Evolutionary conservation across 441 rosid species (phyloP).

Genomic region (Flueggea neowawraea): DNA sequence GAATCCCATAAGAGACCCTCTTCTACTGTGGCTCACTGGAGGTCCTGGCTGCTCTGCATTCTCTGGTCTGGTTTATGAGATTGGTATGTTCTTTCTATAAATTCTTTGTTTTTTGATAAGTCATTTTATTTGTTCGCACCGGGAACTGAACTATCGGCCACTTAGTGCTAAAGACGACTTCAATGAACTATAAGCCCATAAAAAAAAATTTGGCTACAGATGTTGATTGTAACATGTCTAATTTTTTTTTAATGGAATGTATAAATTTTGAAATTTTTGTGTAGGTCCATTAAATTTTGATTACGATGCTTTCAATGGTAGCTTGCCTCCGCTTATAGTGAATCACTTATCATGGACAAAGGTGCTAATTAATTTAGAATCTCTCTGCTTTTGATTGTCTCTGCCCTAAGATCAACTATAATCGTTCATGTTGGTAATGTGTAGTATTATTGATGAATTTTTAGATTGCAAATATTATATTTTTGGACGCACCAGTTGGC

Average conservation of each 20-base stretch:
- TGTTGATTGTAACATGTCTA: background rate
- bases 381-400: background rate
- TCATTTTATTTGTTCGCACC: too few species aligned
- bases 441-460: background rate
- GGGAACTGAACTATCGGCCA: too few species aligned
- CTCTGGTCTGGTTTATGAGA: constrained; percentile 14
- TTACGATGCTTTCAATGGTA: background rate
- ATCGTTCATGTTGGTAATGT: background rate
- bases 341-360: background rate
- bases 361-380: background rate
- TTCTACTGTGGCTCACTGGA: constrained; percentile 17
- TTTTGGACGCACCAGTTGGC: constrained; percentile 18
- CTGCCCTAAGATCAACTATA: too few species aligned
- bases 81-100: background rate
- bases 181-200: too few species aligned
- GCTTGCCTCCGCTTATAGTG: background rate
- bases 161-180: too few species aligned
- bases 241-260: background rate
- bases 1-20: constrained; percentile 5
- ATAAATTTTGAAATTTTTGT: background rate
- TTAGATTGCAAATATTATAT: constrained; percentile 12
- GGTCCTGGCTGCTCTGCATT: constrained; percentile 18
- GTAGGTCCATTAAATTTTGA: background rate
- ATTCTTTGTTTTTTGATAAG: background rate
- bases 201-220: too few species aligned